Percentiles rank a stretch among this genome's conserved stretches.
These are phyloP conservation scores for Chloris gayana DNA, from an alignment of 176 grass and related monocot genomes.

Conservation along the genomic window DNA sequence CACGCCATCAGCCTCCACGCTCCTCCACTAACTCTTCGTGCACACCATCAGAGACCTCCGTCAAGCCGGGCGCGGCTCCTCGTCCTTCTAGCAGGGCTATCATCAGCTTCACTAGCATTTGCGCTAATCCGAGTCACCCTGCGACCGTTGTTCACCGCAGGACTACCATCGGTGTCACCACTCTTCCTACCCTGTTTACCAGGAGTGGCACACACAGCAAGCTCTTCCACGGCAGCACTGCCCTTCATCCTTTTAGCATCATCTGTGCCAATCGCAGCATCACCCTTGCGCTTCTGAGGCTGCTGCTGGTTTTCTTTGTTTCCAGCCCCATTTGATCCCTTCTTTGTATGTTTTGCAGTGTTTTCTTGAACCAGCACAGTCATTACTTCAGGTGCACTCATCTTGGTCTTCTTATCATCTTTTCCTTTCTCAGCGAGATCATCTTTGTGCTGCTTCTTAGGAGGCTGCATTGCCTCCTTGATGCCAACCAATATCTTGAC, in stretches of 20 bases:
- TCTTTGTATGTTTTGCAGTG: not conserved
- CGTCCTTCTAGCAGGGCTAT: constrained; percentile 25
- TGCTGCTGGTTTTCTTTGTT: constrained; percentile 17
- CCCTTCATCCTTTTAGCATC: constrained; percentile 41
- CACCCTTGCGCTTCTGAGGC: constrained; percentile 39
- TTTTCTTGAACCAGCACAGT: constrained; percentile 21
- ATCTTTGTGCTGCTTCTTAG: constrained; percentile 33
- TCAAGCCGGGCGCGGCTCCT: constrained; percentile 26
- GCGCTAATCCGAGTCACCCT: not conserved
- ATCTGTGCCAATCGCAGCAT: not conserved
- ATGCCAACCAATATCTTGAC: constrained; percentile 43
- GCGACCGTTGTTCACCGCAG: constrained; percentile 24
- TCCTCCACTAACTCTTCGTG: not conserved
- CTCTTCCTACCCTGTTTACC: constrained; percentile 23
- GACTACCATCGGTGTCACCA: constrained; percentile 9
- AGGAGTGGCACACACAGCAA: not conserved
- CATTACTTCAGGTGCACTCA: not conserved
- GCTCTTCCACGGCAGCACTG: not conserved
- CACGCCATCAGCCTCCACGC: constrained; percentile 16
- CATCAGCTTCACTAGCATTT: constrained; percentile 4
- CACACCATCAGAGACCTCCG: constrained; percentile 31
- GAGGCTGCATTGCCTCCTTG: constrained; percentile 34
- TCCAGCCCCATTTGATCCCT: constrained; percentile 9
- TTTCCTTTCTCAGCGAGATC: constrained; percentile 4
- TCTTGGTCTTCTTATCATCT: constrained; percentile 39